Evolutionary conservation across 345 rosid genomes (phyloP).

Genomic region (Euclidium syriacum): DNA sequence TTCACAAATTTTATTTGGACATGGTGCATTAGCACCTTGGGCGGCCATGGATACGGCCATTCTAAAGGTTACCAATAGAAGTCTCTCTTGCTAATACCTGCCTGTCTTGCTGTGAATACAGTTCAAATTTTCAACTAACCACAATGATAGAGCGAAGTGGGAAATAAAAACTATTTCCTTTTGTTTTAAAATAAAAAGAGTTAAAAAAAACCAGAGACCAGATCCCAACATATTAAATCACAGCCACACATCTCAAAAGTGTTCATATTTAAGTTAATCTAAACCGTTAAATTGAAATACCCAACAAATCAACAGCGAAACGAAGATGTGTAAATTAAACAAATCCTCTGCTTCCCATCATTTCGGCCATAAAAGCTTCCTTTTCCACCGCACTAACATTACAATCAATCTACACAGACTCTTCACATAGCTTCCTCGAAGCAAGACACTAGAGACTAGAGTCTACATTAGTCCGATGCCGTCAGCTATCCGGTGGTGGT

Average conservation of each 20-base stretch:
- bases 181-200: not conserved
- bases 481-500: conserved; percentile 36
- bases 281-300: not conserved
- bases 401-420: not conserved
- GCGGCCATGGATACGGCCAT: too few relatives aligned
- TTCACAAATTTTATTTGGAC: too few relatives aligned
- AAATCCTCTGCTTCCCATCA: not conserved
- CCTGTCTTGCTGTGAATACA: too few relatives aligned
- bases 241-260: conserved; percentile 3
- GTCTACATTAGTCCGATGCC: too few relatives aligned
- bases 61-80: too few relatives aligned
- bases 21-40: too few relatives aligned
- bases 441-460: not conserved
- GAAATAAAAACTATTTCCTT: not conserved
- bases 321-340: not conserved
- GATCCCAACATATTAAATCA: not conserved
- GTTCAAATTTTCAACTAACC: too few relatives aligned
- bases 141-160: conserved; percentile 11
- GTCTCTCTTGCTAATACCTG: too few relatives aligned
- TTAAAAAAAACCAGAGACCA: not conserved
- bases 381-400: conserved; percentile 7
- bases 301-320: not conserved
- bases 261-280: not conserved
- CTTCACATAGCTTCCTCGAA: not conserved
- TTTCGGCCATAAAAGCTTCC: conserved; percentile 13